Percentiles rank a stretch among this genome's conserved stretches.
These are phyloP conservation scores for Phytopythium oedochilum DNA, from an alignment of 352 stramenopile species.

Conservation along the genomic window DNA sequence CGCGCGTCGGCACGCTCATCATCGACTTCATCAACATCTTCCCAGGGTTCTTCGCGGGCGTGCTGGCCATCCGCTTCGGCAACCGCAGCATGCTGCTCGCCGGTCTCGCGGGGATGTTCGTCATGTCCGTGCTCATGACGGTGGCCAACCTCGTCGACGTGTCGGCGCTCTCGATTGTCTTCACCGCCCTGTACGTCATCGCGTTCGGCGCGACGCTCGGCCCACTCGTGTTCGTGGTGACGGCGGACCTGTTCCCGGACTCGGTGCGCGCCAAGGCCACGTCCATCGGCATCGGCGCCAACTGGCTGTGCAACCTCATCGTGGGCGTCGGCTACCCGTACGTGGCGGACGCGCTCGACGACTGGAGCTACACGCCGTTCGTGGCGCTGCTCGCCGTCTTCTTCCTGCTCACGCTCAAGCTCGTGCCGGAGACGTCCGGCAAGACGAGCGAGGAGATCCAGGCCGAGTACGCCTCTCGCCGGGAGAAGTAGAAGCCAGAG, in stretches of 20 bases:
- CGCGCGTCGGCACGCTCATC: neutral
- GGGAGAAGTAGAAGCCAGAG: conserved; percentile 1
- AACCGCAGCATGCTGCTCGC: conserved; percentile 50
- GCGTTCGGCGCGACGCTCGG: conserved; percentile 11
- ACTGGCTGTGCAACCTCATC: conserved; percentile 51
- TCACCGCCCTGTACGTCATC: too few species aligned
- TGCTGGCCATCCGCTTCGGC: conserved; percentile 36
- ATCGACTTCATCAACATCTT: conserved; percentile 34
- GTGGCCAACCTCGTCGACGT: conserved; percentile 20
- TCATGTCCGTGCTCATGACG: conserved; percentile 45
- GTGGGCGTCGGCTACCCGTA: conserved; percentile 55
- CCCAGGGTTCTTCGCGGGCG: conserved; percentile 21
- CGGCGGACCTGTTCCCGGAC: conserved; percentile 38
- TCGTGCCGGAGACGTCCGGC: conserved; percentile 57
- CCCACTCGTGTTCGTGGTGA: conserved; percentile 39
- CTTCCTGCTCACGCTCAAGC: conserved; percentile 24
- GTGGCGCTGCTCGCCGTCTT: conserved; percentile 24
- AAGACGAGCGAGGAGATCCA: conserved; percentile 64
- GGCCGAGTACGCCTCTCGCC: conserved; percentile 19
- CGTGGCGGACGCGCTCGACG: conserved; percentile 25
- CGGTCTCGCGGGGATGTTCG: conserved; percentile 33
- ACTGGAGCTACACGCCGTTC: neutral
- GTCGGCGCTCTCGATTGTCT: too few species aligned
- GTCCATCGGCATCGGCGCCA: conserved; percentile 36
- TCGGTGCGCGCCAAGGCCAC: conserved; percentile 35